Percentiles rank a stretch among this genome's conserved stretches.
phyloP scores from a whole-genome alignment of 306 rosid genomes.

The Mimosa pudica region DNA sequence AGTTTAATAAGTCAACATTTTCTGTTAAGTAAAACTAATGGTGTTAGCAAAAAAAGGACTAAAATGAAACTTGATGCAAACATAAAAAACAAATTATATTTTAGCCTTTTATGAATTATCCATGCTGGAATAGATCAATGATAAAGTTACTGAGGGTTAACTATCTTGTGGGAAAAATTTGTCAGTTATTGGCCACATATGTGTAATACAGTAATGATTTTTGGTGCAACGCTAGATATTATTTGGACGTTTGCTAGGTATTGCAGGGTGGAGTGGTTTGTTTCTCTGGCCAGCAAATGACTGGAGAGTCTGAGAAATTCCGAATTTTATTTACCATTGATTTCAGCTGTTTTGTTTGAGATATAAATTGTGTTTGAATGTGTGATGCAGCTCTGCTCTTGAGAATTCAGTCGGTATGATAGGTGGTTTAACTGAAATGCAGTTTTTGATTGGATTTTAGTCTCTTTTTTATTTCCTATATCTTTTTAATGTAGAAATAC shows the following conservation, averaged over 20 bases:
- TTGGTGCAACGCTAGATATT: neutral
- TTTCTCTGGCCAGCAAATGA: neutral
- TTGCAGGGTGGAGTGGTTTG: neutral
- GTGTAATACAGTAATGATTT: neutral
- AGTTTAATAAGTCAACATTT: no score
- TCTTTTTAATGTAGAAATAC: neutral
- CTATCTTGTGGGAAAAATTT: neutral
- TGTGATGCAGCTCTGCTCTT: neutral
- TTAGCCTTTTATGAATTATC: neutral
- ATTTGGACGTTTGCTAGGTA: neutral
- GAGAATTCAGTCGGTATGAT: neutral
- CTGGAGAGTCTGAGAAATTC: constrained; percentile 18
- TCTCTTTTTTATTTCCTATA: neutral
- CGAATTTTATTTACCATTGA: neutral
- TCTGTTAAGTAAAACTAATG: no score
- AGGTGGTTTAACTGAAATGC: neutral
- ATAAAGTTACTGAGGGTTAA: constrained; percentile 1
- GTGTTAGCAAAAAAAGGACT: no score
- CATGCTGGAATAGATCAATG: neutral
- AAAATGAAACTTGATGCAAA: no score
- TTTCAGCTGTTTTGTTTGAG: constrained; percentile 8
- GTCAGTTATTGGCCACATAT: constrained; percentile 12
- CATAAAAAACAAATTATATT: no score
- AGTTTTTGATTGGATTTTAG: neutral
- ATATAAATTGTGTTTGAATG: constrained; percentile 2